These are phyloP conservation scores for Rhizoclosmatium globosum DNA, from an alignment of 192 early-diverging fungal species.

Conservation along the genomic window DNA sequence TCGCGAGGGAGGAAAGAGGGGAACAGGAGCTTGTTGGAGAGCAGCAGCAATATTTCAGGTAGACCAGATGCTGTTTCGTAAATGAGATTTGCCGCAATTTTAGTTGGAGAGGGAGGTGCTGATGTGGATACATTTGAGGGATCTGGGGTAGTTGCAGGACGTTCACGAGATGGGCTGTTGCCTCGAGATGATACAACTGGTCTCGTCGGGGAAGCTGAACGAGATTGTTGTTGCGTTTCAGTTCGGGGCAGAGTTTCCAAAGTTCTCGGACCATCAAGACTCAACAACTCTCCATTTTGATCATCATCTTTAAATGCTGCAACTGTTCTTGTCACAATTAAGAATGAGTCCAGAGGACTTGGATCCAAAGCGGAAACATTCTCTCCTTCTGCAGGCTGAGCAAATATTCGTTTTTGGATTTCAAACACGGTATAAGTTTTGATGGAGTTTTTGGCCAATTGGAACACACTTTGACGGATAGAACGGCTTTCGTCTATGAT, in stretches of 20 bases:
- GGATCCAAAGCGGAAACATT: neutral
- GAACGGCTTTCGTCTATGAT: constrained; percentile 40
- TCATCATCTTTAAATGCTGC: constrained; percentile 23
- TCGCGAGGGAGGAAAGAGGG: constrained; percentile 14
- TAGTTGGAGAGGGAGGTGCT: constrained; percentile 4
- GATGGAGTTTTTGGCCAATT: constrained; percentile 30
- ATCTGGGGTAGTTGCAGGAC: neutral
- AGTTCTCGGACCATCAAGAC: neutral
- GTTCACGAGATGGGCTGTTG: neutral
- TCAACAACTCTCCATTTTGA: neutral
- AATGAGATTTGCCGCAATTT: neutral
- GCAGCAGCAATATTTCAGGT: neutral
- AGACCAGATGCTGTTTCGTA: neutral
- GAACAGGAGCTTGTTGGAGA: neutral
- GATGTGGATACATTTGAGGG: constrained; percentile 1
- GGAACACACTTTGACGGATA: constrained; percentile 40
- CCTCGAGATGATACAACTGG: neutral
- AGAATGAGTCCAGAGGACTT: constrained; percentile 26
- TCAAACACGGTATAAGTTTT: constrained; percentile 53
- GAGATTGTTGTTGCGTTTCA: neutral
- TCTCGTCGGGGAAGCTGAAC: neutral
- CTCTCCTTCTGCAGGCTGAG: neutral
- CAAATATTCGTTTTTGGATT: constrained; percentile 42
- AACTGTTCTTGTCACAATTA: constrained; percentile 44
- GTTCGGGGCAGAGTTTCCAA: neutral